phyloP scores from a whole-genome alignment of 805 yeast genomes.

The Komagataella pseudopastoris region DNA sequence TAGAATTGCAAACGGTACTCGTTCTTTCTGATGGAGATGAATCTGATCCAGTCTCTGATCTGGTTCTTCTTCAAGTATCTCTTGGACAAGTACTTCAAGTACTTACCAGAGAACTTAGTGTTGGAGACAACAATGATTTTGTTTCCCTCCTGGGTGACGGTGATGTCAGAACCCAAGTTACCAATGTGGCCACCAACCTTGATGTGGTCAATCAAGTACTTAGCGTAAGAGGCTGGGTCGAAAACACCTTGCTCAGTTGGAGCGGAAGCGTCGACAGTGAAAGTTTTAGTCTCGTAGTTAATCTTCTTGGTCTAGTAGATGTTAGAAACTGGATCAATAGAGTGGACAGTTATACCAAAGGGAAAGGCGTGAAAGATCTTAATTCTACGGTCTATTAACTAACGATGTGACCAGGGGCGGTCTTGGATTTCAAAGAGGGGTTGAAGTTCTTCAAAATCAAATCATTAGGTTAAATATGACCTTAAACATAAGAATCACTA shows the following conservation, averaged over 20 bases:
- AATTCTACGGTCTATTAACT: conserved; percentile 12
- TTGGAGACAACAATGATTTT: conserved; percentile 83
- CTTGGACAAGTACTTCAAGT: conserved; percentile 98
- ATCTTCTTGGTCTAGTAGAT: conserved; percentile 57
- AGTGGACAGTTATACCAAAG: conserved; percentile 65
- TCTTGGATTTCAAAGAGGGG: conserved; percentile 14
- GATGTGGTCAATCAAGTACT: conserved; percentile 98
- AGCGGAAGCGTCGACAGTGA: conserved; percentile 91
- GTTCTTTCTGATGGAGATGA: conserved; percentile 90
- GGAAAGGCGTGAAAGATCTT: conserved; percentile 2
- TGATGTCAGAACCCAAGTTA: conserved; percentile 91
- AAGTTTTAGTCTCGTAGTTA: conserved; percentile 67
- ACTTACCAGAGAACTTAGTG: conserved; percentile 98
- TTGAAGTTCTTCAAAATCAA: conserved; percentile 8
- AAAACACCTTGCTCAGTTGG: conserved; percentile 96
- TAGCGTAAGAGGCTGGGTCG: conserved; percentile 95
- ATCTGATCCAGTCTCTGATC: conserved; percentile 99
- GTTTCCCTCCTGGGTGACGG: conserved; percentile 77
- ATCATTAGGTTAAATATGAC: conserved; percentile 8
- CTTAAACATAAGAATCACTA: conserved; percentile 5
- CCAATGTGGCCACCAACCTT: conserved; percentile 95
- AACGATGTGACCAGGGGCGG: conserved; percentile 33
- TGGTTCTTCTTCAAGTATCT: conserved; percentile 99
- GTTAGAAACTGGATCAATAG: conserved; percentile 7
- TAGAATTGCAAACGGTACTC: conserved; percentile 96